Percentiles rank a stretch among this genome's conserved stretches.
Evolutionary conservation across 2,329 filamentous ascomycete species (phyloP).

Genomic region (Monilinia polystroma): DNA sequence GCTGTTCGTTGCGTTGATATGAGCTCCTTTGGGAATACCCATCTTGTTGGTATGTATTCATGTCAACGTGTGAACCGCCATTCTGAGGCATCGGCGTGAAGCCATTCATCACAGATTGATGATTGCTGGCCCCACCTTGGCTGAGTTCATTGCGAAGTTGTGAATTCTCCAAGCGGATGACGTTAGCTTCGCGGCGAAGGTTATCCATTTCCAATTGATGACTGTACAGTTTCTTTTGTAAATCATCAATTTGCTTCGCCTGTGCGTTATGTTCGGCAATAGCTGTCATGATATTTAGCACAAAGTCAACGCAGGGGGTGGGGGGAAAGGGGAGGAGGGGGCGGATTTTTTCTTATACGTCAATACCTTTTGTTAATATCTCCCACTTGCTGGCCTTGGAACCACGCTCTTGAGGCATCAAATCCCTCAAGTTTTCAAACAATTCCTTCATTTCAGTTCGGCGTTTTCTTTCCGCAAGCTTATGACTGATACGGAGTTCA

Average conservation of each 20-base stretch:
- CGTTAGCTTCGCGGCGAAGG: constrained; percentile 47
- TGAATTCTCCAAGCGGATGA: constrained; percentile 36
- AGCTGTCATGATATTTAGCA: constrained; percentile 45
- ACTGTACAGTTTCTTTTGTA: constrained; percentile 38
- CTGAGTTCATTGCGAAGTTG: constrained; percentile 37
- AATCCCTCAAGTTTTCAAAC: constrained; percentile 75
- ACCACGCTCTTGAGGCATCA: constrained; percentile 77
- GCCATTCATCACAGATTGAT: constrained; percentile 25
- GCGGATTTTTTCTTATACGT: background rate
- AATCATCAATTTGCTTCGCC: constrained; percentile 41
- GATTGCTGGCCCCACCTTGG: constrained; percentile 41
- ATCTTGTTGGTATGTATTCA: constrained; percentile 18
- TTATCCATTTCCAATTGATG: constrained; percentile 46
- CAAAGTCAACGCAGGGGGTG: background rate
- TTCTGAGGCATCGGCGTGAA: constrained; percentile 23
- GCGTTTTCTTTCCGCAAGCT: constrained; percentile 79
- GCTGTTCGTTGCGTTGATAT: constrained; percentile 32
- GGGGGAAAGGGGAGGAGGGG: background rate
- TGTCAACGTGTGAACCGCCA: constrained; percentile 22
- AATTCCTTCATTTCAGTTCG: constrained; percentile 86
- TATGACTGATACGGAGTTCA: constrained; percentile 79
- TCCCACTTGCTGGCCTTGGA: constrained; percentile 90
- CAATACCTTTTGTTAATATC: constrained; percentile 76
- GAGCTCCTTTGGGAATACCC: constrained; percentile 12
- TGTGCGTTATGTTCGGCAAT: constrained; percentile 62